These are phyloP conservation scores for Kwoniella heveanensis DNA, from an alignment of 768 basidiomycete species.

Conservation along the genomic window DNA sequence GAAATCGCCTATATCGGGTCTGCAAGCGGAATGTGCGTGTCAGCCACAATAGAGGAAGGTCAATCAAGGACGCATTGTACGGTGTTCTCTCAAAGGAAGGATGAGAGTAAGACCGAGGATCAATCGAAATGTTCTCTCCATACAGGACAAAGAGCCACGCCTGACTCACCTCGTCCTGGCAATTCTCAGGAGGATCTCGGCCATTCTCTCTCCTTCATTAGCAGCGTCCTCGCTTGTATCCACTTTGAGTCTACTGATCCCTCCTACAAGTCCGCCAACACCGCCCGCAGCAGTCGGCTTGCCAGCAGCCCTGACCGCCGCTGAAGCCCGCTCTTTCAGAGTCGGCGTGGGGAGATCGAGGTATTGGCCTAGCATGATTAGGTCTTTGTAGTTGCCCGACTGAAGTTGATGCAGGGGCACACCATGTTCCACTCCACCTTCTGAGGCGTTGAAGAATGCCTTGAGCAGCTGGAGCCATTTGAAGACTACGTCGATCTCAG, in stretches of 20 bases:
- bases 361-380: slow-evolving; percentile 54
- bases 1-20: slow-evolving; percentile 47
- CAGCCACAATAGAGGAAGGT: too few relatives aligned
- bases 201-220: slow-evolving; percentile 46
- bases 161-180: slow-evolving; percentile 50
- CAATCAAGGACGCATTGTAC: too few relatives aligned
- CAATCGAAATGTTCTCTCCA: too few relatives aligned
- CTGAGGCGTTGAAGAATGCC: slow-evolving; percentile 54
- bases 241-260: slow-evolving; percentile 10
- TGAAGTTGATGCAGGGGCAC: slow-evolving; percentile 45
- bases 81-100: too few relatives aligned
- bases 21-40: not conserved
- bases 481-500: slow-evolving; percentile 54
- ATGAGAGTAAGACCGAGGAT: too few relatives aligned
- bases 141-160: slow-evolving; percentile 1
- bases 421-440: slow-evolving; percentile 50
- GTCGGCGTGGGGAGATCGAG: slow-evolving; percentile 50
- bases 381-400: slow-evolving; percentile 47
- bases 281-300: slow-evolving; percentile 8
- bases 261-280: slow-evolving; percentile 14
- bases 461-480: slow-evolving; percentile 55
- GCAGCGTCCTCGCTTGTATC: not conserved
- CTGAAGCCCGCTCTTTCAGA: slow-evolving; percentile 44
- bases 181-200: slow-evolving; percentile 53
- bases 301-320: slow-evolving; percentile 49